Evolutionary conservation across 495 filamentous ascomycete species (phyloP).

Genomic region (Penicillium longicatenatum): DNA sequence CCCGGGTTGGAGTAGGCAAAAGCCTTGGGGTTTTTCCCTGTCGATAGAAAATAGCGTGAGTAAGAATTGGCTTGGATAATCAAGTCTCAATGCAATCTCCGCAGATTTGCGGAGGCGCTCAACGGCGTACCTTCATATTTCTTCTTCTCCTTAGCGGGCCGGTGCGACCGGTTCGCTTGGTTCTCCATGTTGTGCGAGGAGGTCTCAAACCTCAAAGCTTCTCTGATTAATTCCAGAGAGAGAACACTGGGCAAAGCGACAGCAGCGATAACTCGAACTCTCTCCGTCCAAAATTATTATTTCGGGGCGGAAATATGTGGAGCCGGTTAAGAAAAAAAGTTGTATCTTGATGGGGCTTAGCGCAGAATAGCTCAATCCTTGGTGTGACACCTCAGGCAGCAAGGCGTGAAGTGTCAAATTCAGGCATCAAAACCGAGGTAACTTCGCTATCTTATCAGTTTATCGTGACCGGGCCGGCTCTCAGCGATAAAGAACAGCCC

Average conservation of each 20-base stretch:
- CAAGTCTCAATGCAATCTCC: conserved; percentile 9
- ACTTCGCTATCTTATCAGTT: conserved; percentile 1
- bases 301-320: conserved; percentile 35
- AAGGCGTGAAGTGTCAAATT: neutral
- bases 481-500: conserved; percentile 10
- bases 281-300: conserved; percentile 40
- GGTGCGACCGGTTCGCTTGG: conserved; percentile 83
- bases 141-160: conserved; percentile 91
- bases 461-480: conserved; percentile 13
- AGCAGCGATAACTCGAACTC: conserved; percentile 16
- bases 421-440: neutral
- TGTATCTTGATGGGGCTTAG: conserved; percentile 20
- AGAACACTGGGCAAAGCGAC: conserved; percentile 12
- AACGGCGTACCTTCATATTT: conserved; percentile 56
- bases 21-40: conserved; percentile 86
- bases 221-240: conserved; percentile 22
- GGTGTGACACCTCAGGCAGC: conserved; percentile 14
- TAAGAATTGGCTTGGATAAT: neutral
- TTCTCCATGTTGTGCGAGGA: conserved; percentile 64
- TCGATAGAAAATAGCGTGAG: neutral
- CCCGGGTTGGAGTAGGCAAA: conserved; percentile 87
- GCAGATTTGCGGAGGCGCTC: conserved; percentile 16
- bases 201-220: conserved; percentile 37
- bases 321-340: conserved; percentile 26
- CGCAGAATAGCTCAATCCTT: neutral